Conservation (phyloP, 2,329 filamentous ascomycete species). For the Leptosphaerulina australis region DNA sequence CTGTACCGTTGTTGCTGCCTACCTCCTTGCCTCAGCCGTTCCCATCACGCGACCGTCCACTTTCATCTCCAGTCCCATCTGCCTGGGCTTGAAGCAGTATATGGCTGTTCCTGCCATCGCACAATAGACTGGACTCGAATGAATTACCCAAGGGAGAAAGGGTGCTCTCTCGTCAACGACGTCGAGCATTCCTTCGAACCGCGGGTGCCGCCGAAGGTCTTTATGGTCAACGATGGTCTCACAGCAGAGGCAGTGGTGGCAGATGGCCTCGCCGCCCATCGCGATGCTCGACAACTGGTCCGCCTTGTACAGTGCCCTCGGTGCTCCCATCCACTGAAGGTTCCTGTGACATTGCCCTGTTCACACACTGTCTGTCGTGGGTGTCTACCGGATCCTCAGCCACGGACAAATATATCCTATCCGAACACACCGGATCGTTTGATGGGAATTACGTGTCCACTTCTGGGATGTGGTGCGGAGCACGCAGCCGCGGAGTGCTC, state of each 20-base stretch:
- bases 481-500: constrained; percentile 80
- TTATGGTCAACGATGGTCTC: constrained; percentile 52
- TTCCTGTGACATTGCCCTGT: constrained; percentile 79
- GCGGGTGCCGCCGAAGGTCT: constrained; percentile 39
- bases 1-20: neutral
- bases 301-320: constrained; percentile 77
- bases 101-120: constrained; percentile 29
- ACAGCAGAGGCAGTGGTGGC: constrained; percentile 42
- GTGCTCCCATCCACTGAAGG: constrained; percentile 71
- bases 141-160: constrained; percentile 44
- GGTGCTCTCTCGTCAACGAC: constrained; percentile 41
- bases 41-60: constrained; percentile 16
- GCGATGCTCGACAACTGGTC: constrained; percentile 68
- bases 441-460: constrained; percentile 76
- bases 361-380: constrained; percentile 76
- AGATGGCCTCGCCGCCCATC: constrained; percentile 55
- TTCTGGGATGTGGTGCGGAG: constrained; percentile 67
- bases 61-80: constrained; percentile 10
- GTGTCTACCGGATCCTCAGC: constrained; percentile 72
- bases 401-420: constrained; percentile 75
- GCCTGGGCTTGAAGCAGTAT: constrained; percentile 19
- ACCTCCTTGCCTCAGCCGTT: neutral
- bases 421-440: constrained; percentile 70
- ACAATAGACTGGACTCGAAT: constrained; percentile 37
- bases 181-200: constrained; percentile 42